Conservation (phyloP, 176 grass and related monocot species). For the Zizania latifolia region DNA sequence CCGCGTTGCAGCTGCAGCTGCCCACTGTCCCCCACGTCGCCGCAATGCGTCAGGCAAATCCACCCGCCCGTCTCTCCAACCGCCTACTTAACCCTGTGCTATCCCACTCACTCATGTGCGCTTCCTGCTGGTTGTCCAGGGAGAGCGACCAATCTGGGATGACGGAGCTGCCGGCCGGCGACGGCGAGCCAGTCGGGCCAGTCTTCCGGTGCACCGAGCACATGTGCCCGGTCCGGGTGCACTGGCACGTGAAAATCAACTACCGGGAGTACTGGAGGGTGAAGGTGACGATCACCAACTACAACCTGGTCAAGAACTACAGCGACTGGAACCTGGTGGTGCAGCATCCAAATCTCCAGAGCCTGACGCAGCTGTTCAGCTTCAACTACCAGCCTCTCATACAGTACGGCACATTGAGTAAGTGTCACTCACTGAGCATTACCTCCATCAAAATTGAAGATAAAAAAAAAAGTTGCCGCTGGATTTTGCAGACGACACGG, state of each 20-base stretch:
- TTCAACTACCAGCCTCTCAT: constrained; percentile 67
- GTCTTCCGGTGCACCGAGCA: constrained; percentile 46
- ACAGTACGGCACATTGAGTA: constrained; percentile 53
- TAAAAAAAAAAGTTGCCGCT: background rate
- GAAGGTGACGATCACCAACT: constrained; percentile 62
- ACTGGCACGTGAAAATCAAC: constrained; percentile 74
- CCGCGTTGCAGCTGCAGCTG: constrained; percentile 57
- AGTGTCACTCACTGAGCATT: constrained; percentile 10
- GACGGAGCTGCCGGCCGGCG: background rate
- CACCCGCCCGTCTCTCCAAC: background rate
- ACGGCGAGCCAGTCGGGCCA: background rate
- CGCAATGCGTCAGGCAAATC: constrained; percentile 39
- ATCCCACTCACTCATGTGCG: background rate
- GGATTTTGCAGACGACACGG: constrained; percentile 43
- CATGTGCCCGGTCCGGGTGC: constrained; percentile 71
- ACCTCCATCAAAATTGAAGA: background rate
- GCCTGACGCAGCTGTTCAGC: constrained; percentile 61
- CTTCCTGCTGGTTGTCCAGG: background rate
- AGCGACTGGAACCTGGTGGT: constrained; percentile 74
- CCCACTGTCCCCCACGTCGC: background rate
- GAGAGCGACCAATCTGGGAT: background rate
- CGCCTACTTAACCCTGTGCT: background rate
- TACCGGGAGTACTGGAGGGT: constrained; percentile 69
- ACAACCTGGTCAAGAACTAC: constrained; percentile 54
- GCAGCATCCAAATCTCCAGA: constrained; percentile 55